These are phyloP conservation scores for Flaveria trinervia DNA, from an alignment of 129 eudicot species.

Conservation along the genomic window DNA sequence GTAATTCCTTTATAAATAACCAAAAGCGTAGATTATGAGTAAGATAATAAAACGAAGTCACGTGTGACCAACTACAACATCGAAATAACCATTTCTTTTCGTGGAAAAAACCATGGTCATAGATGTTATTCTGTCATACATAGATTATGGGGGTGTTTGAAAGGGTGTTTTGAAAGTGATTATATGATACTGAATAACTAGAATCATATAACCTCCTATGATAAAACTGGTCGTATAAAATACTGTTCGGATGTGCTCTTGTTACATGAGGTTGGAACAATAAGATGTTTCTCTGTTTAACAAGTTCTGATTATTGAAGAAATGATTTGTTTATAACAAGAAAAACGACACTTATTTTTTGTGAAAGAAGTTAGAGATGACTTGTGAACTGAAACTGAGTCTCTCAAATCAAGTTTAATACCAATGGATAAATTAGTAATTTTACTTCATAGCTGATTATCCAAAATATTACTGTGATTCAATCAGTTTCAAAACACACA, in stretches of 20 bases:
- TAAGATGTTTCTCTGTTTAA: background rate
- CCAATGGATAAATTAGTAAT: background rate
- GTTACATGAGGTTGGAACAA: background rate
- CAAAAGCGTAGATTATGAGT: background rate
- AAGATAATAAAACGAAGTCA: background rate
- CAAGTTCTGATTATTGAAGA: background rate
- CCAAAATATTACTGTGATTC: background rate
- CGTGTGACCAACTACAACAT: background rate
- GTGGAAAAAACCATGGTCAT: too few species aligned
- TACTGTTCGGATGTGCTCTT: background rate
- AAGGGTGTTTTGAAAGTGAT: background rate
- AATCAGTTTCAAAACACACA: background rate
- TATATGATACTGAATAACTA: background rate
- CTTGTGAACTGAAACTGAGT: background rate
- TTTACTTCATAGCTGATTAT: background rate
- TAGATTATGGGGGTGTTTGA: background rate
- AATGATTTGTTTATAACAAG: background rate
- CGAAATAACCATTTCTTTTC: too few species aligned
- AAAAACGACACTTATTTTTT: background rate
- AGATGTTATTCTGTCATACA: too few species aligned
- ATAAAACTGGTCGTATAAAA: background rate
- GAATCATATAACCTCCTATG: background rate
- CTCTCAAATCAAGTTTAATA: background rate
- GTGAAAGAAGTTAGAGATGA: background rate
- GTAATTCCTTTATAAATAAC: constrained; percentile 51